A percentile compares a stretch with the other conserved stretches of the same genome.
Evolutionary conservation across 2,329 filamentous ascomycete species (phyloP).

Genomic region (Fusarium goolgardi): DNA sequence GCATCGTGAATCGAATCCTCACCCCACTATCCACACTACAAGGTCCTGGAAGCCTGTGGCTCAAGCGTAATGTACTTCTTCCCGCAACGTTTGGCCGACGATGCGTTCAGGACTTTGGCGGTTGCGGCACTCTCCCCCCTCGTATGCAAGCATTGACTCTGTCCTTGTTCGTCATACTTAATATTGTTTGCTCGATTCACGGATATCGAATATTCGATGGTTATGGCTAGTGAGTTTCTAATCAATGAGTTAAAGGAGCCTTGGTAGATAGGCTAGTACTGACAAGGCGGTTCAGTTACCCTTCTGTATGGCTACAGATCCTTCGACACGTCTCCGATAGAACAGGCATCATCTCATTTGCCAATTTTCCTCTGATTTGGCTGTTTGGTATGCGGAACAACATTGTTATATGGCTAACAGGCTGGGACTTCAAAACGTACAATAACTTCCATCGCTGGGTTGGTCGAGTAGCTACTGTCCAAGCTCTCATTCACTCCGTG

Average conservation of each 20-base stretch:
- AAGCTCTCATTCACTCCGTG: slow-evolving; percentile 72
- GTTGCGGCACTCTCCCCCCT: slow-evolving; percentile 14
- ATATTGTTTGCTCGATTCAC: slow-evolving; percentile 7
- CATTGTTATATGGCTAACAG: slow-evolving; percentile 72
- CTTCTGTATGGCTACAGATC: slow-evolving; percentile 50
- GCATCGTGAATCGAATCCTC: not conserved
- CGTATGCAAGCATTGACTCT: slow-evolving; percentile 8
- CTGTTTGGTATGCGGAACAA: slow-evolving; percentile 76
- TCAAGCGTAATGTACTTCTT: slow-evolving; percentile 1
- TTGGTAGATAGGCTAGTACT: not conserved
- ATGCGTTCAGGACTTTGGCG: slow-evolving; percentile 12
- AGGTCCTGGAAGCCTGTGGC: not conserved
- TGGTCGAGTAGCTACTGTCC: slow-evolving; percentile 69
- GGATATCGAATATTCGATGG: slow-evolving; percentile 22
- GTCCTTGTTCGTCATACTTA: not conserved
- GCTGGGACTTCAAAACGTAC: slow-evolving; percentile 76
- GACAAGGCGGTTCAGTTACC: slow-evolving; percentile 48
- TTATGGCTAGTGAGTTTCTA: slow-evolving; percentile 15
- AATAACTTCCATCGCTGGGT: slow-evolving; percentile 76
- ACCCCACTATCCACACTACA: rapidly evolving
- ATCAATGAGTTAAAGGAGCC: rapidly evolving
- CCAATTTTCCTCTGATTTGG: slow-evolving; percentile 73
- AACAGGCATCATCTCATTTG: slow-evolving; percentile 72
- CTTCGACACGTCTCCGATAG: slow-evolving; percentile 71
- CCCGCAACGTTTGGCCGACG: slow-evolving; percentile 6